Evolutionary conservation across 2,329 filamentous ascomycete species (phyloP), one percentile per base, ranked within the genome.

Genomic region (Aureobasidium sp.): DNA sequence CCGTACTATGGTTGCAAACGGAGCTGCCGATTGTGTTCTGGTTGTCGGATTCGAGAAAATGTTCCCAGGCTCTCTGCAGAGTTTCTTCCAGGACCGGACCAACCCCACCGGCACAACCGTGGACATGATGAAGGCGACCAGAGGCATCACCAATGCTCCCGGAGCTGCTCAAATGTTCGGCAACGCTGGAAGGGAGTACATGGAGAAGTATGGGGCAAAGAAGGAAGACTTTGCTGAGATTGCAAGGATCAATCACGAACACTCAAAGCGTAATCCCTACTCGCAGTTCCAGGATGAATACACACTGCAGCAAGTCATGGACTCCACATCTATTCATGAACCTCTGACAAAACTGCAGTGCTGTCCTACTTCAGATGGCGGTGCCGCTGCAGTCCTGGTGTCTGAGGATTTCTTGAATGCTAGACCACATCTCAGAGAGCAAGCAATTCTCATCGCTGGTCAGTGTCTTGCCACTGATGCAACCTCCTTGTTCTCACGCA

Each of bases 21-120:
- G 92, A 37, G 89, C 85, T 15, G 89, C 91, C 1, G 90, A 96
- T 75, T 96, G 91, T 72, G 86, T 96, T 25, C 79, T 97, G 64
- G 92, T 97, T 1, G 85, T 97, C 25, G 94, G 93, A 4, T 97
- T 97, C 69, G 94, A 97, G 81, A 97, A 97, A 85, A 97, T 97
- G 93, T 92, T 88, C 77, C 87, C 89, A 0, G 93, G 93, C n/a
- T 90, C 86, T 67, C 79, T 97, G 66, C 86, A 92, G 78, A 83
- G 79, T 62, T 87, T 89, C 78, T 97, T 90, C 78, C 87, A 92
- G 68, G 93, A 97, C 73, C 83, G 93, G 30, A 84, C 86, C 67
- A 92, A 88, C 71, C 92, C 93, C 3, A 88, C 85, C 0, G 87
- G 85, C 42, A 90, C 88, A 4, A 84, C 87, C 0, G 79, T 79